Base-by-base conservation (phyloP, 306 rosid genomes). In the Sicyos edulis region DNA sequence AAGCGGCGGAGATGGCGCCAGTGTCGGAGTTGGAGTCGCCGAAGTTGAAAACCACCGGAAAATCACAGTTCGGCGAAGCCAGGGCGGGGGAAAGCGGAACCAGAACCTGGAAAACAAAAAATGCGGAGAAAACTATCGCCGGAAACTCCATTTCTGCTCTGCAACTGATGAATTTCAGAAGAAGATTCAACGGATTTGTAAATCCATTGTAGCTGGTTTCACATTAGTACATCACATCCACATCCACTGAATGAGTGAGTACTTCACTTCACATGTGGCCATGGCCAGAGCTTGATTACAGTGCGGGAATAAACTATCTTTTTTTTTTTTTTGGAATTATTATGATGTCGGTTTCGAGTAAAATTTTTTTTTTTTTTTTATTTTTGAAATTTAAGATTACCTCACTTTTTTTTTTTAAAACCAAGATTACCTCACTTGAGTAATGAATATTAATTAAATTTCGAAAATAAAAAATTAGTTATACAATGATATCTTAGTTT, bases 11-110 rank as follows among this genome's bases (percentile, higher is more conserved):
- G 11, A 92, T 88, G 73, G 96, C 96, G 49, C 98, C 98, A 2
- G 98, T 92, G 75, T 92, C 96, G 10, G 98, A 92, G 62, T 92
- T 92, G 1, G 98, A 92, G 84, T 92, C 98, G 0, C 98, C 98
- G 54, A 90, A 92, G 86, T 92, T 92, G 89, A 90, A 92, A 55
- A 92, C 72, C 50, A 96, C 98, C 14, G 98, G 92, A 63, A 90
- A 92, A 45, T 69, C 63, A 75, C 97, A 92, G 45, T 83, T 14
- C 14, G 80, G 70, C 75, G 81, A 71, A 68, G 63, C 77, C 32
- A 44, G 8, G 1, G 37, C 72, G 7, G 6, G 51, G n/a, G 24
- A 34, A 63, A 51, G 20, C 62, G 12, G 16, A 24, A 12, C 1
- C 13, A 22, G 0, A 20, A 66, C 55, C 7, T 66, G 72, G 0